Evolutionary conservation across 2,329 filamentous ascomycete species (phyloP).

Genomic region (Sporothrix pallida): DNA sequence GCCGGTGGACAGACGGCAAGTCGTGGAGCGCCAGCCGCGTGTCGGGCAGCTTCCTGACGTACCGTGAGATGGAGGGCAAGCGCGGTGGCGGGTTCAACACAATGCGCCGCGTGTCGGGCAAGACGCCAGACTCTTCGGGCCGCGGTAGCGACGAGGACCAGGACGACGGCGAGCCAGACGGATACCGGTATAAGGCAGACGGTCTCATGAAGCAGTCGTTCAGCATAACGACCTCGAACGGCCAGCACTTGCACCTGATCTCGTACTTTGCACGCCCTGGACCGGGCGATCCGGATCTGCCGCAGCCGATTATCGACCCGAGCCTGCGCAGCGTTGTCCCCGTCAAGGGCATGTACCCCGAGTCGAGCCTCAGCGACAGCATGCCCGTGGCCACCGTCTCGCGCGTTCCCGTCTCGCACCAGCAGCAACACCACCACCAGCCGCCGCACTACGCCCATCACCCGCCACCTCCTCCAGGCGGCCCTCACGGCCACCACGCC

Average conservation of each 20-base stretch:
- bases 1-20: constrained; percentile 97
- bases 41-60: constrained; percentile 95
- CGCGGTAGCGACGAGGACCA: constrained; percentile 84
- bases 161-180: constrained; percentile 83
- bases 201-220: constrained; percentile 99
- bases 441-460: constrained; percentile 36
- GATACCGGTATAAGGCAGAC: constrained; percentile 93
- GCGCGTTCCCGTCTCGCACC: constrained; percentile 62
- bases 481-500: constrained; percentile 39
- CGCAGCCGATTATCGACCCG: constrained; percentile 82
- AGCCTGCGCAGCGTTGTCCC: constrained; percentile 81
- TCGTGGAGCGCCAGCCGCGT: constrained; percentile 98
- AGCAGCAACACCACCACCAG: constrained; percentile 43
- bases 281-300: constrained; percentile 72
- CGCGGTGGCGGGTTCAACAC: constrained; percentile 78
- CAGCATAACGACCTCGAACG: constrained; percentile 89
- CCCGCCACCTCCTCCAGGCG: constrained; percentile 34
- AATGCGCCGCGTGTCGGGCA: constrained; percentile 64
- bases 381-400: constrained; percentile 80
- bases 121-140: constrained; percentile 78
- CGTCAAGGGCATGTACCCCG: constrained; percentile 94
- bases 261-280: constrained; percentile 91
- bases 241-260: constrained; percentile 95
- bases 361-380: constrained; percentile 84
- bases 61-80: constrained; percentile 99